Evolutionary conservation across 139 green algal species (phyloP), one percentile per base, ranked within the genome.

Genomic region (Raphidocelis subcapitata): DNA sequence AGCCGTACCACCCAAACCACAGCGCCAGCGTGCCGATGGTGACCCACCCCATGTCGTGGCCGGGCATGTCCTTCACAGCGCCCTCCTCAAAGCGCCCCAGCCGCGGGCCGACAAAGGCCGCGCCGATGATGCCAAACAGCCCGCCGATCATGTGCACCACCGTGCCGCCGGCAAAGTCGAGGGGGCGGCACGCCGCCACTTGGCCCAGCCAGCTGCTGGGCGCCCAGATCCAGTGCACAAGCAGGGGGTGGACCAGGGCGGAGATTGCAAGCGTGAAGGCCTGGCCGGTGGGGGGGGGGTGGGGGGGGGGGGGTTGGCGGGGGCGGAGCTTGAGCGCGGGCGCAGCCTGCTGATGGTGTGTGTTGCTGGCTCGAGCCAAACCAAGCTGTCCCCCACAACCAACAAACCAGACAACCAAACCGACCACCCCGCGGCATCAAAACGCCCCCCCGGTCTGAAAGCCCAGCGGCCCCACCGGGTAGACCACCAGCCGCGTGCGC

Each of bases 1-100:
- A 86, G 3, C 81, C 81, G 62, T 81, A 82, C n/a, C n/a, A n/a
- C n/a, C n/a, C n/a, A n/a, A n/a, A 84, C 81, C 81, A 87, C 24
- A 87, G 74, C 60, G 82, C 78, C 33, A 87, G 71, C 1, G 77
- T 84, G 28, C 81, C 81, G 1, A 87, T 67, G 29, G 74, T 72
- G 2, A 80, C 77, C 3, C 71, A 79, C 20, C 74, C 72, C 69
- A 84, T 77, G 67, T 87, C 81, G 47, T 87, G 81, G 3, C 81
- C 81, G 8, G 77, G 81, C 46, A 87, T 82, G n/a, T n/a, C n/a
- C n/a, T n/a, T n/a, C n/a, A n/a, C n/a, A n/a, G n/a, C 29, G 20
- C 71, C 65, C 18, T 81, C 70, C 66, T 84, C 77, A 76, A 84
- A 87, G 2, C 81, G 65, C 10, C 81, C 81, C 3, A 87, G 74